Evolutionary conservation across 345 rosid genomes (phyloP), one percentile per base, ranked within the genome.

Genomic region (Syzygium grande): DNA sequence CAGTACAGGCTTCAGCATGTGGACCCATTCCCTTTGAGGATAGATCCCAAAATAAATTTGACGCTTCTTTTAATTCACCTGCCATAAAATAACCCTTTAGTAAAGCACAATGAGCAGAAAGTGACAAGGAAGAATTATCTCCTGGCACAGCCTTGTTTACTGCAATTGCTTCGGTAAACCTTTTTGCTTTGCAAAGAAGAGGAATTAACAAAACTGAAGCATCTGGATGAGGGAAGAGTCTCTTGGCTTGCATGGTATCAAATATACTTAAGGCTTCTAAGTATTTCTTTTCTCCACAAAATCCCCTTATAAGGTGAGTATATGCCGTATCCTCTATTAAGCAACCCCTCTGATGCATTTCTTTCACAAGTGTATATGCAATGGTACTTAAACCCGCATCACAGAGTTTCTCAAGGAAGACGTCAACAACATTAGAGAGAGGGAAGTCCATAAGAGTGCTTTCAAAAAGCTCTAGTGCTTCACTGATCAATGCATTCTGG

Each of bases 391-490:
- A 92, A 87, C 94, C 96, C 25, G 91, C 68, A 87, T 52, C 63
- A 65, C 92, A 95, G 30, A 95, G 91, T 88, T 92, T 93, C 90
- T 94, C 95, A 10, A 94, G 85, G 52, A 94, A 95, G 51, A 90
- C 27, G 23, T 86, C 88, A 84, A 87, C 92, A 41, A 92, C 51
- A 88, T 91, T 91, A 43, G 88, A 91, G 58, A 87, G 84, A 86
- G 93, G 92, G 87, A 87, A 51, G 61, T 51, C 88, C 63, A 59
- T 88, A 73, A 92, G 87, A 91, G 94, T 84, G 88, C 88, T 90
- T 87, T 95, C 95, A 43, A 93, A 89, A 92, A 97, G 93, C 93
- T 93, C 92, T n/a, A 92, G 17, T 85, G 92, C 91, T 92, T 95
- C 94, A 91, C 89, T 90, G 89, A 94, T 90, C 94, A 94, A 87